Conservation (phyloP, 2,329 filamentous ascomycete genomes). For the Emericellopsis cladophorae region DNA sequence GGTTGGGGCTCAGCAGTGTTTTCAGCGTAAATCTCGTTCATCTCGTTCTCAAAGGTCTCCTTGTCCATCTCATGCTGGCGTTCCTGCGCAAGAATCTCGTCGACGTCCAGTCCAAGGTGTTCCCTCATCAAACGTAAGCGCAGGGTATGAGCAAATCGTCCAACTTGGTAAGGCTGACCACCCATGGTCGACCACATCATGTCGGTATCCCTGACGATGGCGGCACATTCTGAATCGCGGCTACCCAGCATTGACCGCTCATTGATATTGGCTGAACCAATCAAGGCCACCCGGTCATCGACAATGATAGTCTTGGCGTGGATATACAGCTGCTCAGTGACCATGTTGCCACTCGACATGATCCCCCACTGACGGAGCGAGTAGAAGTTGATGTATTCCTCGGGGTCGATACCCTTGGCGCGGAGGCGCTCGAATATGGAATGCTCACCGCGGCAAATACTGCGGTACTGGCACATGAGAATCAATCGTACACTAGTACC, state of each 20-base stretch:
- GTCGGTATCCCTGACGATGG: constrained; percentile 83
- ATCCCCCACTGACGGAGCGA: constrained; percentile 85
- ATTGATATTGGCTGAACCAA: constrained; percentile 97
- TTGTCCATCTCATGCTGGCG: constrained; percentile 53
- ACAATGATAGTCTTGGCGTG: constrained; percentile 96
- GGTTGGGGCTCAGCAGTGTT: constrained; percentile 12
- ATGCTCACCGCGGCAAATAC: constrained; percentile 82
- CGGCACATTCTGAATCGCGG: constrained; percentile 84
- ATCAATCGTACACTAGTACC: constrained; percentile 91
- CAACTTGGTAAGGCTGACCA: constrained; percentile 77
- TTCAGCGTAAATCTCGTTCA: constrained; percentile 49
- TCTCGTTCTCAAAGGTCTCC: constrained; percentile 42
- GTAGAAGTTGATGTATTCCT: constrained; percentile 94
- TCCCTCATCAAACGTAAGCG: constrained; percentile 92
- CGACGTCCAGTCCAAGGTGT: constrained; percentile 89
- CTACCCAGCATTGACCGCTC: constrained; percentile 90
- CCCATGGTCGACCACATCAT: constrained; percentile 90
- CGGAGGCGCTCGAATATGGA: constrained; percentile 85
- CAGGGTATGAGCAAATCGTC: constrained; percentile 83
- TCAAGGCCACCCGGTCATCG: constrained; percentile 84
- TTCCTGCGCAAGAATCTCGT: constrained; percentile 75
- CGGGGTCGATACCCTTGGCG: constrained; percentile 72
- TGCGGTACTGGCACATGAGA: constrained; percentile 93
- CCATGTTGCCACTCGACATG: constrained; percentile 72
- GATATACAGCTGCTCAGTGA: constrained; percentile 95